Base-by-base conservation (phyloP, 768 basidiomycete species). In the Leccinum uliginosum region DNA sequence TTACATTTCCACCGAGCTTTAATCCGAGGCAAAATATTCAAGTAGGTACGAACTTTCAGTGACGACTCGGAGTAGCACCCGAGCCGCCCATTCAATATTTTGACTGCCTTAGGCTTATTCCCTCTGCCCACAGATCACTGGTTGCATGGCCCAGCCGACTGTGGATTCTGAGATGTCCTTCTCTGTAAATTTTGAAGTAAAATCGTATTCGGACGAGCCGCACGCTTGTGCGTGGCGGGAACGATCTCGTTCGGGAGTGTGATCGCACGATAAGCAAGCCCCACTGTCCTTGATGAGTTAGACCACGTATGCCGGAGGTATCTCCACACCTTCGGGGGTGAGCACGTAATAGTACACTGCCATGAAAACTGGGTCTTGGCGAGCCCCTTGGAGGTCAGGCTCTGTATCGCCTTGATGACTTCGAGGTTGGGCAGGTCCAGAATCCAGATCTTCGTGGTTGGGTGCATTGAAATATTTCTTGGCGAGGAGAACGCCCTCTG, bases 281-380 rank as follows among this genome's bases (percentile, higher is more conserved):
- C 17, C 8, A 14, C n/a, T 49, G n/a, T 4, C 12, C 7, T 7
- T 21, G 12, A 23, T 14, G 3, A 24, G 3, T 46, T n/a, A 7
- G 43, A 57, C 24, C 21, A 64, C 72, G 52, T 61, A 82, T 96
- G 93, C 62, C 96, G 88, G 74, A 98, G 89, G 78, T 90, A 96
- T n/a, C 65, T 96, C 93, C 62, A 98, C 87, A 69, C 97, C 97
- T 75, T 98, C 97, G 52, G 93, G 87, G 66, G 95, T 99, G 70
- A 99, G 82, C 69, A 85, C 83, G 78, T 98, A 99, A 80, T 98
- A 99, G 78, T 97, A 99, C 86, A 97, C 71, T 98, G 94, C 97
- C 97, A 99, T 50, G 90, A 93, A 83, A 98, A 98, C 73, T 93
- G 96, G 65, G 97, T 99, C 85, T 98, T 98, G 79, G 98, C 93